phyloP scores from a whole-genome alignment of 306 rosid species.

The Lathyrus sativus region DNA sequence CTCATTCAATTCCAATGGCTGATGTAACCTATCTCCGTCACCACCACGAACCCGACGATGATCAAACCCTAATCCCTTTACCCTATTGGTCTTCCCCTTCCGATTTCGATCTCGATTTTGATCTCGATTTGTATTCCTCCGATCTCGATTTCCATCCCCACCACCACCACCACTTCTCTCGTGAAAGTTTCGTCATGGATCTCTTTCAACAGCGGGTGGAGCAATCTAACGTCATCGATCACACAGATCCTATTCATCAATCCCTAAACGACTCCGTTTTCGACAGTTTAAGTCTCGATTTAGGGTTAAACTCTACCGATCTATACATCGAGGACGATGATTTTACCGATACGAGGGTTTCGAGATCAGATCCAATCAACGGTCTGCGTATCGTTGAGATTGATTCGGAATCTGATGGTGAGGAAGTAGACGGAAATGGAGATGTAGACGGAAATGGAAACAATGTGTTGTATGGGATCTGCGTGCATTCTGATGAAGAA shows the following conservation, averaged over 20 bases:
- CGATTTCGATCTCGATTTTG: slow-evolving; percentile 43
- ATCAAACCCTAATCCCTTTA: slow-evolving; percentile 39
- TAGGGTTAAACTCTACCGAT: slow-evolving; percentile 31
- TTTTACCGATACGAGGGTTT: slow-evolving; percentile 46
- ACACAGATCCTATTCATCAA: slow-evolving; percentile 42
- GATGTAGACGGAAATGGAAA: slow-evolving; percentile 38
- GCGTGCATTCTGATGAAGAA: slow-evolving; percentile 59
- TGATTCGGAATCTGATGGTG: slow-evolving; percentile 61
- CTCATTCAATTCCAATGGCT: slow-evolving; percentile 45
- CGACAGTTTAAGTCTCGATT: slow-evolving; percentile 55
- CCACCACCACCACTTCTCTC: slow-evolving; percentile 42
- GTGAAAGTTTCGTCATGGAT: slow-evolving; percentile 78
- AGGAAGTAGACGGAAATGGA: slow-evolving; percentile 51
- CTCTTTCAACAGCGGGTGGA: slow-evolving; percentile 88
- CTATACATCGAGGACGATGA: slow-evolving; percentile 33
- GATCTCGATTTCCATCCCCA: slow-evolving; percentile 47
- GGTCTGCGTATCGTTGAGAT: slow-evolving; percentile 39
- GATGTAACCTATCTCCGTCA: slow-evolving; percentile 46
- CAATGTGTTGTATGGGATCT: slow-evolving; percentile 40
- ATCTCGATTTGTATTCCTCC: slow-evolving; percentile 49
- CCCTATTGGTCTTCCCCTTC: slow-evolving; percentile 35
- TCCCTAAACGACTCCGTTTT: slow-evolving; percentile 45
- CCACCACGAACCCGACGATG: slow-evolving; percentile 52
- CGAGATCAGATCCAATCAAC: slow-evolving; percentile 44
- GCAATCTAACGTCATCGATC: slow-evolving; percentile 57